Evolutionary conservation across 2,329 filamentous ascomycete genomes (phyloP).

Genomic region (Venturia asperata): DNA sequence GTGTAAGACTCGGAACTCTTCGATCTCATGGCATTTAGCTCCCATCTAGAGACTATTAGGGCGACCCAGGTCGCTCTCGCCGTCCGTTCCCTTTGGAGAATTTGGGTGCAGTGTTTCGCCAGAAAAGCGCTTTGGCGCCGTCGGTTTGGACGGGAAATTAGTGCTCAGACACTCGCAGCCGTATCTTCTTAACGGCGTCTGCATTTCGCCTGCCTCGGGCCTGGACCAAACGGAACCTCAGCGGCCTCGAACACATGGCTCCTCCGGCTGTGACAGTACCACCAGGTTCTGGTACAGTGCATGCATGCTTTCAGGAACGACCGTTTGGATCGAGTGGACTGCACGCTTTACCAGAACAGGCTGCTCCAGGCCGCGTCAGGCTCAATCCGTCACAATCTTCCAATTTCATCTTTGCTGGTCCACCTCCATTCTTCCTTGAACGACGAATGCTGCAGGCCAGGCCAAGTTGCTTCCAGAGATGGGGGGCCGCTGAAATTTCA

Average conservation of each 20-base stretch:
- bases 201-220: background rate
- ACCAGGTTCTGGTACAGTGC: background rate
- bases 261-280: background rate
- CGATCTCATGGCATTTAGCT: too few species aligned
- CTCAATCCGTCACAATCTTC: background rate
- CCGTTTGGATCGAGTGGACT: background rate
- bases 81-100: too few species aligned
- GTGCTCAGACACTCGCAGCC: background rate
- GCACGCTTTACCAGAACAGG: background rate
- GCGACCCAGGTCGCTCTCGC: background rate
- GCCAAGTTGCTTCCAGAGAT: background rate
- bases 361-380: background rate
- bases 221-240: background rate
- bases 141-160: background rate
- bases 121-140: background rate
- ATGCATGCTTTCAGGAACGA: background rate
- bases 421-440: background rate
- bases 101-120: too few species aligned
- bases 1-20: too few species aligned
- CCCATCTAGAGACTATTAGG: background rate
- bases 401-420: background rate
- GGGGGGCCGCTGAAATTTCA: background rate
- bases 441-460: background rate
- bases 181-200: background rate
- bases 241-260: background rate